Evolutionary conservation across 768 basidiomycete species (phyloP).

Genomic region (Termitomyces sp.): DNA sequence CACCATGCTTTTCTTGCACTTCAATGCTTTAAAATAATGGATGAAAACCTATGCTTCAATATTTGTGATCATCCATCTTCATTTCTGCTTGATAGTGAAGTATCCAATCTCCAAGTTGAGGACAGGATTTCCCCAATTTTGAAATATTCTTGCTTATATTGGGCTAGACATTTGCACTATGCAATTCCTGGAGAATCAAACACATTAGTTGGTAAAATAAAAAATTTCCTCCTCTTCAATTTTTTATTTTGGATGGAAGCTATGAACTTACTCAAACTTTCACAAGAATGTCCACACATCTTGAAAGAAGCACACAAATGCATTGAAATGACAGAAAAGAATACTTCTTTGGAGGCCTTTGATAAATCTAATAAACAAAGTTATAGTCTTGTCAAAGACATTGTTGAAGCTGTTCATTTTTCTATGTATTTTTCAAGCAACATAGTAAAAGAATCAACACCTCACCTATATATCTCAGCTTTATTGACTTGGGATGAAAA

Average conservation of each 20-base stretch:
- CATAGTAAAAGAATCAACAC: not conserved
- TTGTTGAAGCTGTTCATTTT: not conserved
- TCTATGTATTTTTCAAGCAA: not conserved
- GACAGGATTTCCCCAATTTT: not conserved
- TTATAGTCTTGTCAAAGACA: not conserved
- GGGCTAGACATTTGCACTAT: not conserved
- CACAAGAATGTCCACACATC: not conserved
- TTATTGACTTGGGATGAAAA: not conserved
- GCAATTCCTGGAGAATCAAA: not conserved
- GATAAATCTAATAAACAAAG: not conserved
- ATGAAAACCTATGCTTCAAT: not conserved
- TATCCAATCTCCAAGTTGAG: not conserved
- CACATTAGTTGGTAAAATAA: not conserved
- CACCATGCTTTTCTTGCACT: not conserved
- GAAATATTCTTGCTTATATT: not conserved
- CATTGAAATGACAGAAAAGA: not conserved
- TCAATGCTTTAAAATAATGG: not conserved
- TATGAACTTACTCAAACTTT: not conserved
- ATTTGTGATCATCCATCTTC: not conserved
- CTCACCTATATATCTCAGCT: not conserved
- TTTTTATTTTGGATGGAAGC: not conserved
- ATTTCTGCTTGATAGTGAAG: not conserved
- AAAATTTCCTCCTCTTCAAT: not conserved
- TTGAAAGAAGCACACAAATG: not conserved
- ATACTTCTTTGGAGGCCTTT: not conserved